Base-by-base conservation (phyloP, 2,329 filamentous ascomycete genomes). In the Fusarium liriodendri region DNA sequence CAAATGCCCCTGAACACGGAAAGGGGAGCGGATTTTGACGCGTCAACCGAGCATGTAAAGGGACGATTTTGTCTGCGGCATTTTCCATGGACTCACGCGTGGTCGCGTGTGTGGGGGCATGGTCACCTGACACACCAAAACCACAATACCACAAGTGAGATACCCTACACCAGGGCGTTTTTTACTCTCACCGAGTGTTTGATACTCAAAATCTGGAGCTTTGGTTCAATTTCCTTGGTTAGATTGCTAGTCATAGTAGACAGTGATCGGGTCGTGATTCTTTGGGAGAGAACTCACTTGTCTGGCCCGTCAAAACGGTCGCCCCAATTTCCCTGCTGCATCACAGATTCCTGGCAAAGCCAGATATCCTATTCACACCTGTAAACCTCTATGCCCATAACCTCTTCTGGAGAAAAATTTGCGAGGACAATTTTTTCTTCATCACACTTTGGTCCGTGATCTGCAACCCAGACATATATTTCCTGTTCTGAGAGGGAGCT, bases 161-260 rank as follows among this genome's bases (percentile, higher is more conserved):
- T 50, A 50, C 47, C 47, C 47, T 52, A 52, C 47, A 52, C 18
- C 5, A 1, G 6, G 47, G 6, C 10, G 1, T 2, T 29, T n/a
- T 29, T 52, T 52, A 9, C 47, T 25, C 5, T 3, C 9, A 1
- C 1, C 0, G 20, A 27, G 10, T 27, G 2, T 47, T 47, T 27
- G 8, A 27, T 27, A 14, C 42, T 10, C 16, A 9, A 5, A 47
- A 47, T 18, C 2, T 27, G 14, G 18, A 18, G 16, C 1, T 11
- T 11, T 27, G 5, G 42, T 6, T 47, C 0, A 11, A 27, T 45
- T 2, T 42, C n/a, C 2, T 5, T 4, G 0, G 5, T 2, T 22
- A 42, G 5, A 14, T 11, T 8, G 6, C 11, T n/a, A n/a, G 3
- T 3, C 22, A 6, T 22, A 6, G 8, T 14, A 45, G 14, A 22